phyloP scores from a whole-genome alignment of 352 stramenopile genomes.

The Globisporangium barbulae region DNA sequence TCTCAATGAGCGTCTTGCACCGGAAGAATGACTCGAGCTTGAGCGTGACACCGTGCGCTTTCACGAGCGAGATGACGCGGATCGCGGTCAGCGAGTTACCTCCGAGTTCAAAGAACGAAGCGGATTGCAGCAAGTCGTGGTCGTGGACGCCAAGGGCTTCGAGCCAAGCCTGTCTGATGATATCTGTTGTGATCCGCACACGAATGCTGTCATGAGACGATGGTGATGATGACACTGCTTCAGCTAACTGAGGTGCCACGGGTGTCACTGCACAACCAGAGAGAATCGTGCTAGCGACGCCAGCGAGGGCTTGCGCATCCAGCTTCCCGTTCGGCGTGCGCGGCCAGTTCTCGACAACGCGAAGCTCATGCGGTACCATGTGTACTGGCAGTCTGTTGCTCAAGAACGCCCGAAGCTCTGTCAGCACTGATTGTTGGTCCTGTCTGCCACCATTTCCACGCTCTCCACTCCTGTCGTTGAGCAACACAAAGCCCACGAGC shows the following conservation, averaged over 20 bases:
- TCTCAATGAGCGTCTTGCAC: conserved; percentile 34
- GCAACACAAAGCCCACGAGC: conserved; percentile 55
- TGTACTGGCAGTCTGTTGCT: conserved; percentile 41
- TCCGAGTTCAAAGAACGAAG: conserved; percentile 66
- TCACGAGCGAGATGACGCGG: conserved; percentile 53
- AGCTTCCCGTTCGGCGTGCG: conserved; percentile 77
- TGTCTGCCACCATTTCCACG: background rate
- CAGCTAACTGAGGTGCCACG: background rate
- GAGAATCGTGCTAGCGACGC: background rate
- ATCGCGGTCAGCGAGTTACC: conserved; percentile 66
- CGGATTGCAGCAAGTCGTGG: conserved; percentile 22
- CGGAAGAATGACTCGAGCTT: conserved; percentile 50
- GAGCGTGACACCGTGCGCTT: conserved; percentile 38
- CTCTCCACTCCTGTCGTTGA: conserved; percentile 8
- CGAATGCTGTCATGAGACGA: conserved; percentile 12
- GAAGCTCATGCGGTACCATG: conserved; percentile 63
- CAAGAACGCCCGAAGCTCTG: conserved; percentile 24
- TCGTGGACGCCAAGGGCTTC: conserved; percentile 41
- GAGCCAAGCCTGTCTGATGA: conserved; percentile 49
- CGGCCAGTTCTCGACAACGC: conserved; percentile 41
- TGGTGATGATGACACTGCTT: background rate
- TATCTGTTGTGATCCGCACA: conserved; percentile 26
- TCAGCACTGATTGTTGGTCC: conserved; percentile 2
- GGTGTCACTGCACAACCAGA: background rate
- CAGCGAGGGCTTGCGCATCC: conserved; percentile 38